Percentiles rank a stretch among this genome's conserved stretches.
Evolutionary conservation across 2,329 filamentous ascomycete species (phyloP).

Genomic region (Monosporascus sp.): DNA sequence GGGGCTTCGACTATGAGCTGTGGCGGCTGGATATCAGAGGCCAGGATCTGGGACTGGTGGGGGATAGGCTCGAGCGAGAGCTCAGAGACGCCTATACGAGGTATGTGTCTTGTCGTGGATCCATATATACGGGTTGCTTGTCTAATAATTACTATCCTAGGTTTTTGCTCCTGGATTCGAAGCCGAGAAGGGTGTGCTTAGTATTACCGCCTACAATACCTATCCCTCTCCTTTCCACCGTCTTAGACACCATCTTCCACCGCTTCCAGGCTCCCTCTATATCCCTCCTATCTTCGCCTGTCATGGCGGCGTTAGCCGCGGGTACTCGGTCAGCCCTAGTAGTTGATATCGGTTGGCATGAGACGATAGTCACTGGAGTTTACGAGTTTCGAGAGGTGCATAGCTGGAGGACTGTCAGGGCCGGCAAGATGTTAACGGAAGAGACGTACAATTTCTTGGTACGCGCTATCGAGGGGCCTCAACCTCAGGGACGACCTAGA

Average conservation of each 20-base stretch:
- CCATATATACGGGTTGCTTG: neutral
- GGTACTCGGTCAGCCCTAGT: conserved; percentile 83
- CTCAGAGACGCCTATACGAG: conserved; percentile 78
- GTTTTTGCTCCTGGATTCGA: conserved; percentile 66
- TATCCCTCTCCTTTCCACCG: conserved; percentile 68
- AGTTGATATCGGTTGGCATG: conserved; percentile 87
- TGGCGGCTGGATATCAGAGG: conserved; percentile 73
- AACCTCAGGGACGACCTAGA: conserved; percentile 16
- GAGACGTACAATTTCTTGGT: conserved; percentile 63
- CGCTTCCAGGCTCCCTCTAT: conserved; percentile 76
- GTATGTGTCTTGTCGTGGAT: conserved; percentile 43
- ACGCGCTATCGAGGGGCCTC: conserved; percentile 31
- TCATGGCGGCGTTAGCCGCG: conserved; percentile 70
- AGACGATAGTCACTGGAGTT: conserved; percentile 78
- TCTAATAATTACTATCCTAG: conserved; percentile 28
- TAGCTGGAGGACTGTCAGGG: conserved; percentile 66
- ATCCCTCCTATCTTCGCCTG: conserved; percentile 72
- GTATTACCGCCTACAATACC: conserved; percentile 75
- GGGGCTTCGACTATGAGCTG: conserved; percentile 65
- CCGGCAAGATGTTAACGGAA: conserved; percentile 65
- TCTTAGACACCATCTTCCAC: conserved; percentile 74
- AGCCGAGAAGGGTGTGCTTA: conserved; percentile 68
- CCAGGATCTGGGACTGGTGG: conserved; percentile 72
- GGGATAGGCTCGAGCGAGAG: conserved; percentile 81
- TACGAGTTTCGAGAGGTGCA: conserved; percentile 86